phyloP scores from a whole-genome alignment of 352 stramenopile genomes.

The Globisporangium rhizosaccharum region DNA sequence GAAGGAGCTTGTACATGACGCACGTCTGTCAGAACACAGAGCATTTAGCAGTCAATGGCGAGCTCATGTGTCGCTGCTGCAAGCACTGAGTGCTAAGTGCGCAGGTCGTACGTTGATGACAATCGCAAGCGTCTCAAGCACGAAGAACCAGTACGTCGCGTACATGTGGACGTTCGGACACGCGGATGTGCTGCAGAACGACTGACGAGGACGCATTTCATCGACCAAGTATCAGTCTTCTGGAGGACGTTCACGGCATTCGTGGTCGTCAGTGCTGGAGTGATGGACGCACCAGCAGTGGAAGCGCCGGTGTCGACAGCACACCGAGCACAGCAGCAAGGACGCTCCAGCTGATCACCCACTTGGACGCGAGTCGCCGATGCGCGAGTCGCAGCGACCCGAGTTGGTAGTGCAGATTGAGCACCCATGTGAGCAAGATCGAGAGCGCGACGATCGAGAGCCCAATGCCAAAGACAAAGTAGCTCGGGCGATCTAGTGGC shows the following conservation, averaged over 20 bases:
- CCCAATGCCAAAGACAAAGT: conserved; percentile 39
- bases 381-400: conserved; percentile 17
- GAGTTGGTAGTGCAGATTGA: conserved; percentile 43
- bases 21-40: conserved; percentile 18
- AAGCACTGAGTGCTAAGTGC: background rate
- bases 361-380: conserved; percentile 17
- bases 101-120: conserved; percentile 26
- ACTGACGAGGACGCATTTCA: conserved; percentile 11
- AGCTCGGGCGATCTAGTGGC: conserved; percentile 25
- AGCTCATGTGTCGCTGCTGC: background rate
- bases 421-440: conserved; percentile 37
- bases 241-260: background rate
- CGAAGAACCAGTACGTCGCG: conserved; percentile 36
- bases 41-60: background rate
- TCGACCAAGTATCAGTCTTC: background rate
- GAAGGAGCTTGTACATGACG: conserved; percentile 27
- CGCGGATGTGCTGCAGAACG: conserved; percentile 26
- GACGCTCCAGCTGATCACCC: conserved; percentile 10
- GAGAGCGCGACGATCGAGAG: conserved; percentile 29
- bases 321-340: conserved; percentile 24
- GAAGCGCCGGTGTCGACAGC: conserved; percentile 35
- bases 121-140: conserved; percentile 28
- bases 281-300: conserved; percentile 21
- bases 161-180: conserved; percentile 22
- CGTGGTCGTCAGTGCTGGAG: background rate